phyloP scores from a whole-genome alignment of 1,284 basidiomycete genomes.

The Puccinia coronata region DNA sequence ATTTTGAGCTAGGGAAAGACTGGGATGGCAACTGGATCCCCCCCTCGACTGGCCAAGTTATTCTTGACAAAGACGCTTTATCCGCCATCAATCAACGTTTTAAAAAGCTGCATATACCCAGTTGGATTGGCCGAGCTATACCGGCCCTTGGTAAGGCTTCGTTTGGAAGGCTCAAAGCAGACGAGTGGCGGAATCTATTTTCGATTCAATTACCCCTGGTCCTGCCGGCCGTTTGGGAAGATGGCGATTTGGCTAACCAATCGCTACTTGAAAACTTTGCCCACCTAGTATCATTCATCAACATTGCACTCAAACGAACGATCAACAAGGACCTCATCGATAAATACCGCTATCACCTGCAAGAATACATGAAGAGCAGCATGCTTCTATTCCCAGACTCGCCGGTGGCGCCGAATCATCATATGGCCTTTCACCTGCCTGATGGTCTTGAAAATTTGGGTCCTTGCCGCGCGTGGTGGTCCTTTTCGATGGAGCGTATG shows the following conservation, averaged over 20 bases:
- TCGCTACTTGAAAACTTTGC: neutral
- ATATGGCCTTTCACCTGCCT: constrained; percentile 3
- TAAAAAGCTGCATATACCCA: constrained; percentile 5
- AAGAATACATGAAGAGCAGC: neutral
- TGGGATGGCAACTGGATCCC: constrained; percentile 29
- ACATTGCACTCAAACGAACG: neutral
- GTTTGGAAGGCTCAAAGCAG: constrained; percentile 31
- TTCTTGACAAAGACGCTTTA: constrained; percentile 14
- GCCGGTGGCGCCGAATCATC: constrained; percentile 11
- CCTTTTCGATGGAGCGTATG: neutral
- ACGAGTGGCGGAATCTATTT: too few species aligned
- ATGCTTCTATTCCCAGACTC: neutral
- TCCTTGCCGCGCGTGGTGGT: too few species aligned
- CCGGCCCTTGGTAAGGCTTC: constrained; percentile 41
- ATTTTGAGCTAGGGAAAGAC: constrained; percentile 16
- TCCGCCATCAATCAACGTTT: constrained; percentile 7
- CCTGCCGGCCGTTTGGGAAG: constrained; percentile 6
- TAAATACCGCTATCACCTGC: neutral
- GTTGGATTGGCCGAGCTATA: constrained; percentile 24
- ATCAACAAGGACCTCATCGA: neutral
- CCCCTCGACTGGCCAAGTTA: neutral
- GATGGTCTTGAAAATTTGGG: neutral
- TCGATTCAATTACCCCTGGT: constrained; percentile 17
- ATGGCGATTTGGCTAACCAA: neutral
- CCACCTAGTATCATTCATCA: constrained; percentile 5